Evolutionary conservation across 768 basidiomycete genomes (phyloP).

Genomic region (Neoboletus magnificus): DNA sequence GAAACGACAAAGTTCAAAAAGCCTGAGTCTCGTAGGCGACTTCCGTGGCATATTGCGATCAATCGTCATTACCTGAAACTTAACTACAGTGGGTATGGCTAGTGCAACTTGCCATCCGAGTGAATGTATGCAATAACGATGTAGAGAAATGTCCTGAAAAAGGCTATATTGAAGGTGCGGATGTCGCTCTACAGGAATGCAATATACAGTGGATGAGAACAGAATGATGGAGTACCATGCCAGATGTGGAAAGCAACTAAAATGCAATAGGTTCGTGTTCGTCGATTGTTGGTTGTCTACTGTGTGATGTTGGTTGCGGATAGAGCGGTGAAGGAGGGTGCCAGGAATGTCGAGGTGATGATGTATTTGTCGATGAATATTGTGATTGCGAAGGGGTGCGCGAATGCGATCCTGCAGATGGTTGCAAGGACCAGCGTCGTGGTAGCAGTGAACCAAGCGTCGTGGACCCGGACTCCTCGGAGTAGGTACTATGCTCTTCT

Average conservation of each 20-base stretch:
- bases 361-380: slow-evolving; percentile 28
- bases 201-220: slow-evolving; percentile 3
- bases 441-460: slow-evolving; percentile 35
- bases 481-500: slow-evolving; percentile 27
- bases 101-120: not conserved
- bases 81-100: slow-evolving; percentile 1
- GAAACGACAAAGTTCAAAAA: too few species aligned
- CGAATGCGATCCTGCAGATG: slow-evolving; percentile 28
- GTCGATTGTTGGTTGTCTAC: slow-evolving; percentile 34
- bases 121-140: slow-evolving; percentile 6
- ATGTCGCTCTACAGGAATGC: slow-evolving; percentile 4
- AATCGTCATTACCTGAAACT: not conserved
- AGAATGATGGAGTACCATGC: not conserved
- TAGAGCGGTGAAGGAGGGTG: slow-evolving; percentile 30
- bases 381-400: slow-evolving; percentile 32
- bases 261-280: slow-evolving; percentile 20
- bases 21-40: too few species aligned
- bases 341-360: slow-evolving; percentile 31
- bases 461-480: slow-evolving; percentile 35
- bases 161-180: not conserved
- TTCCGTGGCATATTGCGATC: not conserved
- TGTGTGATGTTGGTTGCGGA: slow-evolving; percentile 27
- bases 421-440: slow-evolving; percentile 32
- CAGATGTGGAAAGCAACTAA: slow-evolving; percentile 6
- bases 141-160: slow-evolving; percentile 23